Conservation (phyloP, 805 yeast species). For the Myxozyma neglecta region DNA sequence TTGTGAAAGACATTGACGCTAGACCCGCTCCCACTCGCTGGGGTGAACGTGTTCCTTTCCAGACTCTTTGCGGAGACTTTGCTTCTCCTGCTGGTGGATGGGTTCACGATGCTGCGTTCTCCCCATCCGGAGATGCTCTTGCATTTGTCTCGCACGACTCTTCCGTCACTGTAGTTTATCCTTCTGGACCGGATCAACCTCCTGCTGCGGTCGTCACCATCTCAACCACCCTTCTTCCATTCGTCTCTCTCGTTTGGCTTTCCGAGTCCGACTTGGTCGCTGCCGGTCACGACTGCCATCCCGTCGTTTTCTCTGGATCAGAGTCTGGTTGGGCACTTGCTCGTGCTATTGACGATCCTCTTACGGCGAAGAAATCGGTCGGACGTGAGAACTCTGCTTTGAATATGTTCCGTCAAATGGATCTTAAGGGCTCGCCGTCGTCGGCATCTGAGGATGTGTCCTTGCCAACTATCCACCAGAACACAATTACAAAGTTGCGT, state of each 20-base stretch:
- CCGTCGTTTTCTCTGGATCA: slow-evolving; percentile 76
- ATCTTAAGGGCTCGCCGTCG: slow-evolving; percentile 78
- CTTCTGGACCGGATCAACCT: slow-evolving; percentile 63
- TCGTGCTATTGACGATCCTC: slow-evolving; percentile 62
- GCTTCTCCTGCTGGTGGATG: slow-evolving; percentile 74
- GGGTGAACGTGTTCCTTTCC: slow-evolving; percentile 96
- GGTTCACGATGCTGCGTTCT: slow-evolving; percentile 88
- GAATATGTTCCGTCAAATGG: slow-evolving; percentile 93
- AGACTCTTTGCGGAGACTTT: slow-evolving; percentile 81
- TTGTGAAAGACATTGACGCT: slow-evolving; percentile 80
- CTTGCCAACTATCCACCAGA: slow-evolving; percentile 82
- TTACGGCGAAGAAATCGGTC: slow-evolving; percentile 44
- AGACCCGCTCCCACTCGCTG: slow-evolving; percentile 80
- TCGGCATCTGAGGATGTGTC: slow-evolving; percentile 47
- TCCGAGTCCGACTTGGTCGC: slow-evolving; percentile 68
- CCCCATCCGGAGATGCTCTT: slow-evolving; percentile 72
- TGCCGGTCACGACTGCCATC: slow-evolving; percentile 92
- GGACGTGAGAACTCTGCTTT: slow-evolving; percentile 55
- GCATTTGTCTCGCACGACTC: slow-evolving; percentile 89
- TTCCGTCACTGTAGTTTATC: slow-evolving; percentile 75
- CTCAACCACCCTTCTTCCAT: slow-evolving; percentile 73
- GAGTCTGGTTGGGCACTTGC: slow-evolving; percentile 60
- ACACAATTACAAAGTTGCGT: slow-evolving; percentile 65
- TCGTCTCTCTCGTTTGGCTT: slow-evolving; percentile 70
- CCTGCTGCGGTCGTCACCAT: slow-evolving; percentile 61